Evolutionary conservation across 2,329 filamentous ascomycete genomes (phyloP).

Genomic region (Aspergillus sp.): DNA sequence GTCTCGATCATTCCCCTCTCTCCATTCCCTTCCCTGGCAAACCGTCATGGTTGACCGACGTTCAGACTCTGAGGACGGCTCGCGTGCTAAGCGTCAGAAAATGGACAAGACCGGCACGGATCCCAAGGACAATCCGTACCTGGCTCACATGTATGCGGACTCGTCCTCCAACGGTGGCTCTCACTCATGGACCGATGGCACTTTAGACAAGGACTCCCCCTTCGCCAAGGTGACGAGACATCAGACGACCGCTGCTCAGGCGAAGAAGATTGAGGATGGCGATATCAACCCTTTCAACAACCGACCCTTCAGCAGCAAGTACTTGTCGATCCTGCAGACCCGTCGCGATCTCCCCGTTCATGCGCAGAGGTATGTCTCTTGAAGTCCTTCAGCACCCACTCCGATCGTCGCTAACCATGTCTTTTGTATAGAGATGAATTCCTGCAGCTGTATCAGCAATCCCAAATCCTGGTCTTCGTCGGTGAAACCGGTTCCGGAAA

Average conservation of each 20-base stretch:
- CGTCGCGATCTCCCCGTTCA: constrained; percentile 86
- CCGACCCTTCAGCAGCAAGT: constrained; percentile 72
- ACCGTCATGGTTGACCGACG: constrained; percentile 57
- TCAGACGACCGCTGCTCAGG: constrained; percentile 74
- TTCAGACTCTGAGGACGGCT: constrained; percentile 50
- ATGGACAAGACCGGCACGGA: constrained; percentile 49
- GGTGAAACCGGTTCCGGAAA: constrained; percentile 99
- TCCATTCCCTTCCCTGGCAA: constrained; percentile 10
- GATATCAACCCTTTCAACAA: constrained; percentile 85
- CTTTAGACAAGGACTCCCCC: constrained; percentile 42
- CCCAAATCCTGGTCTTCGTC: constrained; percentile 96
- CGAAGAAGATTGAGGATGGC: constrained; percentile 72
- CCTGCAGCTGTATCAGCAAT: constrained; percentile 85
- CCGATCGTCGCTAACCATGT: not conserved
- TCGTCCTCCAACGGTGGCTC: constrained; percentile 37
- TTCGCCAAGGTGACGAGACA: constrained; percentile 73
- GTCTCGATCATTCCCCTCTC: not conserved
- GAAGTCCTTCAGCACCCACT: not conserved
- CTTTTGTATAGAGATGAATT: constrained; percentile 71
- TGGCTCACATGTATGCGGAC: constrained; percentile 79
- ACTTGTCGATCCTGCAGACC: constrained; percentile 84
- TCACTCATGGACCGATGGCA: constrained; percentile 19
- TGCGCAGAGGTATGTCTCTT: constrained; percentile 70
- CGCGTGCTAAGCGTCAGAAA: constrained; percentile 57
- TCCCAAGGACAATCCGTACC: constrained; percentile 74